Conservation (phyloP, 2,329 filamentous ascomycete species). For the Ceratocystis ficicola region DNA sequence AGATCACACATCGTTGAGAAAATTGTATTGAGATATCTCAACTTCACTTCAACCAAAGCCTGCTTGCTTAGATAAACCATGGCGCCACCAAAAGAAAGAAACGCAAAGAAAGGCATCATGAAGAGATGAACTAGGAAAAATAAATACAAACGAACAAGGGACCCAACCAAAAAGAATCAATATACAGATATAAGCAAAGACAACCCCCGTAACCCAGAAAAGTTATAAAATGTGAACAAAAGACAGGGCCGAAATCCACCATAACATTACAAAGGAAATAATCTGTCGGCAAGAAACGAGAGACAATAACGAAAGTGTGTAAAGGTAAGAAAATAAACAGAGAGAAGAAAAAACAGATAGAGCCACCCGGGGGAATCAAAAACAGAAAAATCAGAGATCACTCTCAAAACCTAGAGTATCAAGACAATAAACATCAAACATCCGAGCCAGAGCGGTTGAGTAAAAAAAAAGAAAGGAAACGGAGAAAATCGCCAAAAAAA, state of each 20-base stretch:
- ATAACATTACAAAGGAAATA: constrained; percentile 16
- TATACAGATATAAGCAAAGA: not conserved
- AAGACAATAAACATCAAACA: constrained; percentile 5
- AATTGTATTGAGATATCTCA: not conserved
- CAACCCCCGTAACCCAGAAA: not conserved
- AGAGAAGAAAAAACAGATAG: not conserved
- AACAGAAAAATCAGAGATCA: not conserved
- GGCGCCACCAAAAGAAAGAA: not conserved
- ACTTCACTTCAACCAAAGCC: not conserved
- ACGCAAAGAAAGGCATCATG: not conserved
- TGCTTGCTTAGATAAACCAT: not conserved
- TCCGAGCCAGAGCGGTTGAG: not conserved
- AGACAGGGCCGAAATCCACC: not conserved
- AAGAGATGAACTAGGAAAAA: not conserved
- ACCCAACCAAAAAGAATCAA: not conserved
- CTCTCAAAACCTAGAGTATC: not conserved
- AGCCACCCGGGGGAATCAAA: constrained; percentile 11
- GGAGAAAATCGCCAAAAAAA: not conserved
- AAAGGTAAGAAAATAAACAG: constrained; percentile 4
- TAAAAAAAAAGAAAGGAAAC: not conserved
- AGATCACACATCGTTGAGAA: not conserved
- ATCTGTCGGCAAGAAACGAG: constrained; percentile 8
- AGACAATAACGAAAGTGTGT: not conserved
- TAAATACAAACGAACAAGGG: not conserved
- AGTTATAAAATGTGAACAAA: not conserved